Evolutionary conservation across 106 monocot genomes (phyloP), one percentile per base, ranked within the genome.

Genomic region (Acanthochlamys bracteata): DNA sequence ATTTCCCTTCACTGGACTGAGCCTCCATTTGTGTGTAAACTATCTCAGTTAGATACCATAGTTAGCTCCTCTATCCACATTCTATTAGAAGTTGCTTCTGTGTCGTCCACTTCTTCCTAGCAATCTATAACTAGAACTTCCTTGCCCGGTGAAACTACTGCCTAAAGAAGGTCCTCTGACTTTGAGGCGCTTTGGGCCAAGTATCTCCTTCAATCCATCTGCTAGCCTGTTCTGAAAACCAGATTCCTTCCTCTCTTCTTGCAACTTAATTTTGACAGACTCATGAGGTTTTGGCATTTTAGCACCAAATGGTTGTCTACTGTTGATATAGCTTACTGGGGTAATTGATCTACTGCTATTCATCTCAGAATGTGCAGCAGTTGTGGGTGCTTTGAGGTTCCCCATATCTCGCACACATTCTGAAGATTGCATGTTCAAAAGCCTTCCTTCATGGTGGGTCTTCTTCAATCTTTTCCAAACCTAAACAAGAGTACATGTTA

Each of bases 381-480:
- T 10, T 15, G 20, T 4, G 11, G 10, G 4, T 19, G 55, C 16
- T 10, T 55, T 4, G 20, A 13, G 55, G 15, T 55, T 22, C 20
- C 19, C 55, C 15, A 21, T 55, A 45, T 63, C 53, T 39, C 19
- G 52, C 22, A 16, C 20, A 20, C 15, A 42, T 19, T 41, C 53
- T 54, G 24, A 21, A 17, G 54, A 49, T 60, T 45, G n/a, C 4
- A 4, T 26, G 19, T 60, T 43, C 10, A 46, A 25, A 23, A 15
- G 9, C 9, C 49, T 43, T 24, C 51, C 24, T 23, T 42, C 60
- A 1, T 25, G 69, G 21, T 71, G 25, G n/a, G 60, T 39, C 60
- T 59, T 71, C 60, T 66, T 76, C 54, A 71, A 53, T 24, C 76
- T 58, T 71, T 71, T 76, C 25, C 39, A 51, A 15, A 26, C 66